These are phyloP conservation scores for Penicillium herquei DNA, from an alignment of 495 filamentous ascomycete genomes.

Conservation along the genomic window DNA sequence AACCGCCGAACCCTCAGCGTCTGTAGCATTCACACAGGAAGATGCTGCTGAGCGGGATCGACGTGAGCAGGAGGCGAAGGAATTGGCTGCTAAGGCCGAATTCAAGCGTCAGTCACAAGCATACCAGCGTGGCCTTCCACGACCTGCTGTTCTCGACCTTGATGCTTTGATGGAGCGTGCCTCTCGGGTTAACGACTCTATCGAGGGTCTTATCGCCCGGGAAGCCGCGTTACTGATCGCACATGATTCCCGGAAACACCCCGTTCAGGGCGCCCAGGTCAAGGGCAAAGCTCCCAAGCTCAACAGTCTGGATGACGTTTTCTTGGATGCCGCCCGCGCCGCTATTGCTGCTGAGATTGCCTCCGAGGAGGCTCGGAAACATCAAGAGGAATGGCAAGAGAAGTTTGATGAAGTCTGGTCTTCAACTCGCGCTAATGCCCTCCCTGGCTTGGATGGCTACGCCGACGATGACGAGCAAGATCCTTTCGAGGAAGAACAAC, in stretches of 20 bases:
- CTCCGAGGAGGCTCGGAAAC: constrained; percentile 39
- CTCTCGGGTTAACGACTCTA: constrained; percentile 49
- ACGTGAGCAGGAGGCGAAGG: constrained; percentile 62
- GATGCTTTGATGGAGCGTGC: constrained; percentile 63
- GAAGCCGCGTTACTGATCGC: constrained; percentile 79
- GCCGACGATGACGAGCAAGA: constrained; percentile 62
- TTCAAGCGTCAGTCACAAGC: constrained; percentile 84
- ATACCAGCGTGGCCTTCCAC: constrained; percentile 78
- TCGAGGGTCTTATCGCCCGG: constrained; percentile 61
- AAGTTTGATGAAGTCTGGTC: constrained; percentile 68
- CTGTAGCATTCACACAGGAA: constrained; percentile 63
- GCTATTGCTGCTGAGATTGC: constrained; percentile 73
- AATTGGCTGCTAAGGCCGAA: constrained; percentile 73
- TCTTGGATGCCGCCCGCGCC: constrained; percentile 69
- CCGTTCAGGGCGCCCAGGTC: constrained; percentile 62
- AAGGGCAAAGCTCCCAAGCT: constrained; percentile 59
- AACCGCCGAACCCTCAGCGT: constrained; percentile 57
- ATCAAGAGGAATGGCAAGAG: constrained; percentile 49
- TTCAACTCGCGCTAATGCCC: constrained; percentile 54
- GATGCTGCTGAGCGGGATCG: constrained; percentile 82
- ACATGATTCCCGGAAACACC: constrained; percentile 75
- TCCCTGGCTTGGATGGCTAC: constrained; percentile 79
- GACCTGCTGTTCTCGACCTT: constrained; percentile 71
- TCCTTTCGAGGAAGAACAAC: constrained; percentile 46
- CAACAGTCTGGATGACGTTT: constrained; percentile 66